These are phyloP conservation scores for Cucumis melo DNA, from an alignment of 306 rosid species.

Conservation along the genomic window DNA sequence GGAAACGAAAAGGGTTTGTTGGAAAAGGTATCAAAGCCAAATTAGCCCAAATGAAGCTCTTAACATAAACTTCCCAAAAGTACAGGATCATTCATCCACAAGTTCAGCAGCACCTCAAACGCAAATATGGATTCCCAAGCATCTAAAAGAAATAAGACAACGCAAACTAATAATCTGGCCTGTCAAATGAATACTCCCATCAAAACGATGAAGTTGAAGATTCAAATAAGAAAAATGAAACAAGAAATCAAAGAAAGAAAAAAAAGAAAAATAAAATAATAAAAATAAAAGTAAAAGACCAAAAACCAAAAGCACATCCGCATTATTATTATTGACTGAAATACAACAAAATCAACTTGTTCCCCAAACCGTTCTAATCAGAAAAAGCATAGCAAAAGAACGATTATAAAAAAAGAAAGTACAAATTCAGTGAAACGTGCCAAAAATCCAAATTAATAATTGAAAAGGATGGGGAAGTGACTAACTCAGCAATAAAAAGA, in stretches of 20 bases:
- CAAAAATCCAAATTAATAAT: background rate
- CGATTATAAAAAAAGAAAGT: background rate
- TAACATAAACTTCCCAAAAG: slow-evolving; percentile 1
- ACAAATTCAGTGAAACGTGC: background rate
- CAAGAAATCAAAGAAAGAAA: background rate
- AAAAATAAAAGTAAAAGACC: background rate
- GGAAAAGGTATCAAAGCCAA: background rate
- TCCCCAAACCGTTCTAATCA: background rate
- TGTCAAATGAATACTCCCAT: background rate
- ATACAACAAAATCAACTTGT: background rate
- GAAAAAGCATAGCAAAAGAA: background rate
- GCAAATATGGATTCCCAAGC: slow-evolving; percentile 9
- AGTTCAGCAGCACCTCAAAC: slow-evolving; percentile 11
- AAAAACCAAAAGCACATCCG: background rate
- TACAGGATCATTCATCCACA: slow-evolving; percentile 10
- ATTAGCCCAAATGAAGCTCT: background rate
- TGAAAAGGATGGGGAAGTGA: background rate
- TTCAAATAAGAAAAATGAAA: background rate
- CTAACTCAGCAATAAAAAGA: background rate
- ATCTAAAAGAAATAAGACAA: slow-evolving; percentile 6
- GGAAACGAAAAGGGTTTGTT: background rate
- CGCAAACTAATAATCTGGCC: slow-evolving; percentile 7
- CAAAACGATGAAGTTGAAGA: background rate
- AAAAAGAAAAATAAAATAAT: background rate
- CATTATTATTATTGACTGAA: background rate